Evolutionary conservation across 139 green algal species (phyloP), one percentile per base, ranked within the genome.

Genomic region (Tetratostichococcus sp.): DNA sequence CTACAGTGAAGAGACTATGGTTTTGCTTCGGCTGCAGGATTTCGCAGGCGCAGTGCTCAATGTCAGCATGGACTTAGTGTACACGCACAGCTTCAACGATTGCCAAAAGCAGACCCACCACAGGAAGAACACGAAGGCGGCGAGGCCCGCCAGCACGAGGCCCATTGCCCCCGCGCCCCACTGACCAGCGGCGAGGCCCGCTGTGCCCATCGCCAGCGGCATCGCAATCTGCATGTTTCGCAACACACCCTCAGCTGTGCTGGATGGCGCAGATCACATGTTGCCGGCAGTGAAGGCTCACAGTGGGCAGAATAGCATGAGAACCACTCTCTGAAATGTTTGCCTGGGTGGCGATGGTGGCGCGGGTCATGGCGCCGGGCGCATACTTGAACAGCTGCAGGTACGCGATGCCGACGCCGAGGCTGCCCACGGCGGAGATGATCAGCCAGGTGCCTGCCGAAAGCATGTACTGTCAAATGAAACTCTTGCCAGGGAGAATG

Each of bases 51-150:
- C n/a, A n/a, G n/a, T n/a, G n/a, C n/a, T n/a, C n/a, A n/a, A n/a
- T n/a, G n/a, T n/a, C n/a, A n/a, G n/a, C n/a, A n/a, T n/a, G n/a
- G n/a, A n/a, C n/a, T n/a, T n/a, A n/a, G n/a, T n/a, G n/a, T n/a
- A n/a, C n/a, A 23, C 28, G 23, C 22, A 33, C n/a, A 32, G 30
- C 23, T 30, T 33, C 4, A 33, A 33, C 33, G 19, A 5, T 32
- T 4, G 6, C 21, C 43, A 26, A 39, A 28, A n/a, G 22, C 26
- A 28, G 14, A 73, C 70, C 62, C 31, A 80, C 76, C 84, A 91
- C 35, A 86, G 31, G 30, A 75, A 89, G 69, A 91, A 91, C 35
- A 83, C 76, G 21, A 82, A 69, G 5, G 77, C 77, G 0, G 77
- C 43, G 5, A 88, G 68, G 6, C 39, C 67, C 0, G 79, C 69